Evolutionary conservation across 768 basidiomycete genomes (phyloP), one percentile per base, ranked within the genome.

Genomic region (Tylopilus subfusipes): DNA sequence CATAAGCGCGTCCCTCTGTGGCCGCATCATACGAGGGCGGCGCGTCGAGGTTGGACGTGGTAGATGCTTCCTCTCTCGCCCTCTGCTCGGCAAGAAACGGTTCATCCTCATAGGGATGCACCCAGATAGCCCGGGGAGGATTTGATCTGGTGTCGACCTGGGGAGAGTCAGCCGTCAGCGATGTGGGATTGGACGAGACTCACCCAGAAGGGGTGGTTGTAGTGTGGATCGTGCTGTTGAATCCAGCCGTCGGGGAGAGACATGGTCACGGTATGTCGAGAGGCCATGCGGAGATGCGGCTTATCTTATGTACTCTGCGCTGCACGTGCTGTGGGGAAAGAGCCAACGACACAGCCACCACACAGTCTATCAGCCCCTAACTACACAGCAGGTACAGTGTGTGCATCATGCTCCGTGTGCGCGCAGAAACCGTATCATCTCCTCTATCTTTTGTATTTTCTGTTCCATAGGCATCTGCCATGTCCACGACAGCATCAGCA

Each of bases 41-140:
- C 1, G 53, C 62, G n/a, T 52, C 58, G 33, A 50, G 21, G 6
- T 53, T 42, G 18, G 51, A 4, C 7, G 42, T 39, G 16, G 25
- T 2, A 2, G 52, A 39, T 14, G 57, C 58, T 18, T 60, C 60
- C 18, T 73, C 60, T 56, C 78, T 76, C 52, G 76, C 71, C 50
- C 65, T 67, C 9, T 85, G 79, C 43, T 80, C 77, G 5, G 55
- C 60, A n/a, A 86, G 73, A 67, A 78, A 88, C 48, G 81, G 75
- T 43, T 83, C 80, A 64, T 88, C 86, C 52, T 88, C 84, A 54
- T 81, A 81, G 2, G 88, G 87, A 63, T 90, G 86, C 1, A 76
- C 75, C 88, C 87, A 90, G 61, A 82, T 88, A 0, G 82, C 76
- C 0, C 87, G 79, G 1, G 85, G 81, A 9, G 88, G 87, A 9